A percentile compares a stretch with the other conserved stretches of the same genome.
Evolutionary conservation across 2,329 filamentous ascomycete species (phyloP).

Genomic region (Calonectria naviculata): DNA sequence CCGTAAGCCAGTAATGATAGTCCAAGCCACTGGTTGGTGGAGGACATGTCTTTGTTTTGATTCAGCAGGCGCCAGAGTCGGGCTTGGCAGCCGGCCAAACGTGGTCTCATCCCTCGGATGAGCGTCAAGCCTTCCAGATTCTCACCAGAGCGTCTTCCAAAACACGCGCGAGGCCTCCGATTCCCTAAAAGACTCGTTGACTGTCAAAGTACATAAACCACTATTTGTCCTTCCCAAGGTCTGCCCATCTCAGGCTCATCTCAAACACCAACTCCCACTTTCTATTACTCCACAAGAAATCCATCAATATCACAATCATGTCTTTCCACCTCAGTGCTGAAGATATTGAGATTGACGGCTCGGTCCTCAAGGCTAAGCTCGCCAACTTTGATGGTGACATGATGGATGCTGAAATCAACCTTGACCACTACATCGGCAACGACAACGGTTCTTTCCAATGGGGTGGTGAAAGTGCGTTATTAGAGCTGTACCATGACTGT

Average conservation of each 20-base stretch:
- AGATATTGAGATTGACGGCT: conserved; percentile 59
- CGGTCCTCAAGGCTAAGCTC: conserved; percentile 57
- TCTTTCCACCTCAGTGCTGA: conserved; percentile 58
- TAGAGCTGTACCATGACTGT: no score
- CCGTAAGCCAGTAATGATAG: neutral
- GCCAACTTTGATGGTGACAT: conserved; percentile 51
- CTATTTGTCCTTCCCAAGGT: neutral
- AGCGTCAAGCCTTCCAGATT: neutral
- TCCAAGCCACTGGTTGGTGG: neutral
- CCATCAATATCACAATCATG: neutral
- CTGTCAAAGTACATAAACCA: neutral
- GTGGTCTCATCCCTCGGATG: neutral
- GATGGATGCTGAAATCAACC: conserved; percentile 56
- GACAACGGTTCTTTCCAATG: conserved; percentile 58
- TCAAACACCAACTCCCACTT: neutral
- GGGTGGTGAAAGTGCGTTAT: conserved; percentile 46
- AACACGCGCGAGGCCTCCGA: neutral
- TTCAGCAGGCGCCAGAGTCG: neutral
- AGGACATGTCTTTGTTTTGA: neutral
- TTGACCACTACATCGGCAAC: conserved; percentile 62
- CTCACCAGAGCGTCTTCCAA: neutral
- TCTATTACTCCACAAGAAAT: neutral
- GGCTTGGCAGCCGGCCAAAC: neutral
- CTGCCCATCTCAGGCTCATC: neutral
- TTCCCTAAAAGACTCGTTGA: no score